These are phyloP conservation scores for Microstroma glucosiphilum DNA, from an alignment of 1,284 basidiomycete genomes.

Conservation along the genomic window DNA sequence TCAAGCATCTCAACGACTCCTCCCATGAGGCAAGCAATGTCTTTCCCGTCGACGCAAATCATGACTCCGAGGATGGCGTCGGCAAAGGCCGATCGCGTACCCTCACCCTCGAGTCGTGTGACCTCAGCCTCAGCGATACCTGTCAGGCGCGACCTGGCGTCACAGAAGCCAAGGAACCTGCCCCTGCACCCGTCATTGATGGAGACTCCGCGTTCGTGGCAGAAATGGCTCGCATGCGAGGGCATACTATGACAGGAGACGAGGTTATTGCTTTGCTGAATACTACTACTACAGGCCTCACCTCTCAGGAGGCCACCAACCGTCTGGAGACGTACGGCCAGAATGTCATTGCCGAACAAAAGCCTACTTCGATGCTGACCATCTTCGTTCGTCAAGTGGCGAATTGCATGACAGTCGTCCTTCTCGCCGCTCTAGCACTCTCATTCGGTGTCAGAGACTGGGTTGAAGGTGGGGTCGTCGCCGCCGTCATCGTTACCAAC, in stretches of 20 bases:
- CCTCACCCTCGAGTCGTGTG: background rate
- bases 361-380: conserved; percentile 30
- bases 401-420: conserved; percentile 39
- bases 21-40: background rate
- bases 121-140: background rate
- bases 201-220: no score
- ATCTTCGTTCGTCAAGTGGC: conserved; percentile 43
- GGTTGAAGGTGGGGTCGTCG: conserved; percentile 23
- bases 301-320: background rate
- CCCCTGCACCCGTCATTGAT: background rate
- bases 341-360: conserved; percentile 35
- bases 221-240: no score
- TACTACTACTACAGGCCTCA: background rate
- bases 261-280: background rate
- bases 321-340: conserved; percentile 19
- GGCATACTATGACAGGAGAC: background rate
- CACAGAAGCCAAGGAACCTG: background rate
- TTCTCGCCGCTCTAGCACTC: conserved; percentile 21
- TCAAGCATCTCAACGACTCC: background rate
- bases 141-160: background rate
- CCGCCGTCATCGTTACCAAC: conserved; percentile 33
- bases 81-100: background rate
- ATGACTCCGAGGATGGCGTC: background rate
- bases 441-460: conserved; percentile 24
- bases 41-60: background rate